A percentile compares a stretch with the other conserved stretches of the same genome.
Conservation (phyloP, 2,329 filamentous ascomycete genomes). For the Arthrobotrys megalospora region DNA sequence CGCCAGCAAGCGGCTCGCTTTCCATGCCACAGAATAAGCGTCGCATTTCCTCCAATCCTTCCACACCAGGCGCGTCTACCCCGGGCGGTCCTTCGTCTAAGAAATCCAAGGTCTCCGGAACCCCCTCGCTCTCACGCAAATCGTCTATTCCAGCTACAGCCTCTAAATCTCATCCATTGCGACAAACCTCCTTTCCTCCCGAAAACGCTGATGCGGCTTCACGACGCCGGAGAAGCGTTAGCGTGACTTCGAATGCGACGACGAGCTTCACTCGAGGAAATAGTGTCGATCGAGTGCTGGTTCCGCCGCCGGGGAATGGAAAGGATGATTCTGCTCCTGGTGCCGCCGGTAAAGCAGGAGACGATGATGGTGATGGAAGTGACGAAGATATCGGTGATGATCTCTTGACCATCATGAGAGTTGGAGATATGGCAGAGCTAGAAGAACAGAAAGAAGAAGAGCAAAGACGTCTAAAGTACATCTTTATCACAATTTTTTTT, state of each 20-base stretch:
- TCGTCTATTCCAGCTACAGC: slow-evolving; percentile 75
- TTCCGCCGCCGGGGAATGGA: slow-evolving; percentile 45
- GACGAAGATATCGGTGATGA: slow-evolving; percentile 72
- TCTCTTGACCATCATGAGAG: slow-evolving; percentile 69
- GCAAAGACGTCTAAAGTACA: slow-evolving; percentile 69
- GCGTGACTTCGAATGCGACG: slow-evolving; percentile 74
- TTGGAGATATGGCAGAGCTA: slow-evolving; percentile 74
- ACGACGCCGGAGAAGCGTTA: slow-evolving; percentile 75
- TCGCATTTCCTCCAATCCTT: slow-evolving; percentile 57
- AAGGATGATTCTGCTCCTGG: slow-evolving; percentile 65
- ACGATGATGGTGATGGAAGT: slow-evolving; percentile 74
- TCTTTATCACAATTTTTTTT: background rate
- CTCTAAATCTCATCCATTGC: slow-evolving; percentile 76
- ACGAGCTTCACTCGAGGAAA: slow-evolving; percentile 71
- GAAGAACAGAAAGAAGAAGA: slow-evolving; percentile 79
- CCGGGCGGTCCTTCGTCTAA: slow-evolving; percentile 49
- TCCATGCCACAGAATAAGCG: slow-evolving; percentile 58
- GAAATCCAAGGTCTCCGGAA: slow-evolving; percentile 58
- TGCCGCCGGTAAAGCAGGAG: slow-evolving; percentile 68
- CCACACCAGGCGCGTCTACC: slow-evolving; percentile 52
- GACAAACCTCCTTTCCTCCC: slow-evolving; percentile 85
- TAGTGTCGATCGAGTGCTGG: slow-evolving; percentile 66
- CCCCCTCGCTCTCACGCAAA: slow-evolving; percentile 71
- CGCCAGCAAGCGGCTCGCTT: slow-evolving; percentile 48
- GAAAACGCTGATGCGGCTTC: slow-evolving; percentile 71